Conservation (phyloP, 2,329 filamentous ascomycete genomes). For the Epichloe scottii region DNA sequence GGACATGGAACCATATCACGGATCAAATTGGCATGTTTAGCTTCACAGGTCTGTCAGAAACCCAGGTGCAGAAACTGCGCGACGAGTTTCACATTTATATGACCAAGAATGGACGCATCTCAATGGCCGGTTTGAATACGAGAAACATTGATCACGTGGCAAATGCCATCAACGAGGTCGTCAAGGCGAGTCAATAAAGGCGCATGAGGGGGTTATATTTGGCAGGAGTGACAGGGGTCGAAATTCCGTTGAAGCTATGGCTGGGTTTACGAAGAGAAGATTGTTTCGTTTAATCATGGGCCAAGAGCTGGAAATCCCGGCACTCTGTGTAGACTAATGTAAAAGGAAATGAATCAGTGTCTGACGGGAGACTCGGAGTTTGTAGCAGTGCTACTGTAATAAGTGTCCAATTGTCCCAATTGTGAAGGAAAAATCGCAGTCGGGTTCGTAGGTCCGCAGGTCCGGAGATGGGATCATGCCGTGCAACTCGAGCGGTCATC, state of each 20-base stretch:
- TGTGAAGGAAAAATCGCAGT: too few species aligned
- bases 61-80: slow-evolving; percentile 59
- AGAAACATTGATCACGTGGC: slow-evolving; percentile 90
- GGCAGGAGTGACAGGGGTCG: not conserved
- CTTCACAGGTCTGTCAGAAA: slow-evolving; percentile 69
- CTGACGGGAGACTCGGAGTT: not conserved
- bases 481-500: too few species aligned
- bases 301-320: slow-evolving; percentile 6
- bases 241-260: not conserved
- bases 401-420: too few species aligned
- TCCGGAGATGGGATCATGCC: too few species aligned
- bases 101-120: slow-evolving; percentile 97
- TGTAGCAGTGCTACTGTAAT: too few species aligned
- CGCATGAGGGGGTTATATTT: not conserved
- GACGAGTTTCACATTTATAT: slow-evolving; percentile 70
- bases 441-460: too few species aligned
- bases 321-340: slow-evolving; percentile 2
- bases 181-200: slow-evolving; percentile 27
- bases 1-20: slow-evolving; percentile 93
- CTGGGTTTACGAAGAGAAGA: not conserved
- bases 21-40: slow-evolving; percentile 99
- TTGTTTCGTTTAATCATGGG: not conserved
- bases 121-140: slow-evolving; percentile 94
- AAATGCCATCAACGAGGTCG: slow-evolving; percentile 74
- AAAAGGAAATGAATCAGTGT: not conserved